These are phyloP conservation scores for Cryphonectria carpinicola DNA, from an alignment of 2,329 filamentous ascomycete species.

Conservation along the genomic window DNA sequence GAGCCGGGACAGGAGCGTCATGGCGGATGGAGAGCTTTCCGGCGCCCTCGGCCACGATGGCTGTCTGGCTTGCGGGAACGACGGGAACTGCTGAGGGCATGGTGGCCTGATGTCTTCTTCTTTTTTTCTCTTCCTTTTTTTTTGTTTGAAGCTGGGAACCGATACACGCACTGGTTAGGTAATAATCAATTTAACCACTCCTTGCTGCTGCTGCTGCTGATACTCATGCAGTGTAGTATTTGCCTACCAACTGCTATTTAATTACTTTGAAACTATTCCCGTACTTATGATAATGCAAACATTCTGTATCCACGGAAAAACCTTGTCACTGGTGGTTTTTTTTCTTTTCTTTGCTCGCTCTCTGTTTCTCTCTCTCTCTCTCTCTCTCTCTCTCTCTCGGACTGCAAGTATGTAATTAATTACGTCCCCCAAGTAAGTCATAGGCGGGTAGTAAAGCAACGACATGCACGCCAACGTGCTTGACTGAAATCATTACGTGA, in stretches of 20 bases:
- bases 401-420: too few species aligned
- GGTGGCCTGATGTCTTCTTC: not conserved
- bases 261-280: too few species aligned
- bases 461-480: not conserved
- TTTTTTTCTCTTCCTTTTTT: not conserved
- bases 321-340: not conserved
- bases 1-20: conserved; percentile 1
- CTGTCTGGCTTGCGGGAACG: not conserved
- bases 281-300: not conserved
- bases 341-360: too few species aligned
- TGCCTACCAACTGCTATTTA: too few species aligned
- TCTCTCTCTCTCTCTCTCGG: too few species aligned
- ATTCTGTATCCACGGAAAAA: not conserved
- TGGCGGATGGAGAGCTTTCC: not conserved
- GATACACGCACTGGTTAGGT: not conserved
- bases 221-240: too few species aligned
- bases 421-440: too few species aligned
- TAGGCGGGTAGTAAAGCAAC: not conserved
- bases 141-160: not conserved
- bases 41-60: conserved; percentile 6
- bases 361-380: too few species aligned
- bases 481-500: not conserved
- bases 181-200: not conserved
- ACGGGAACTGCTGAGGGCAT: not conserved
- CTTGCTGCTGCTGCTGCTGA: not conserved